Conservation (phyloP, 805 yeast species). For the Wilhelminamyces savonicus region DNA sequence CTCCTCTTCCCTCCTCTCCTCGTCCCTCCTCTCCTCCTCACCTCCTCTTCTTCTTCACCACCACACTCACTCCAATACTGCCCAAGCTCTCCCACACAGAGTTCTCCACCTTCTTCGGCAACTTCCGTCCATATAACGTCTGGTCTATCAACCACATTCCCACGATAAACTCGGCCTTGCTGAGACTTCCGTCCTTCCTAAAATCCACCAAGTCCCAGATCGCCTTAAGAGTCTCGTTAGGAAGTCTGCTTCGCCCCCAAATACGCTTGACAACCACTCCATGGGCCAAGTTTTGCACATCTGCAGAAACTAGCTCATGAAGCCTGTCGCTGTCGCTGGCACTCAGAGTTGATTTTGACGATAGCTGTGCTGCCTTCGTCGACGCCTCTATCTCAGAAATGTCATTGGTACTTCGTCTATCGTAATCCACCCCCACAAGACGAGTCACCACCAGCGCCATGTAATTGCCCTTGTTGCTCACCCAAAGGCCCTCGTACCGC, state of each 20-base stretch:
- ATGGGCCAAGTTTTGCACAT: slow-evolving; percentile 33
- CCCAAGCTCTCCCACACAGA: slow-evolving; percentile 79
- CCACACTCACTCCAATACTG: slow-evolving; percentile 36
- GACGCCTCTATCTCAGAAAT: slow-evolving; percentile 9
- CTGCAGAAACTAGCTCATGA: slow-evolving; percentile 24
- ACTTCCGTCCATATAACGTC: slow-evolving; percentile 85
- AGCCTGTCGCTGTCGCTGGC: slow-evolving; percentile 18
- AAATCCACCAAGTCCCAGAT: slow-evolving; percentile 71
- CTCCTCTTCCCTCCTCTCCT: no score
- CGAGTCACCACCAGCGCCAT: slow-evolving; percentile 31
- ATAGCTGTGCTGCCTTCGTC: slow-evolving; percentile 28
- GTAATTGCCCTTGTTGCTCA: slow-evolving; percentile 70
- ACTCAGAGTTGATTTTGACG: slow-evolving; percentile 17
- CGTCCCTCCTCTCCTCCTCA: no score
- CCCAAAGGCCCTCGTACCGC: slow-evolving; percentile 93
- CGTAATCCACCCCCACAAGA: slow-evolving; percentile 24
- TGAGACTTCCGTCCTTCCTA: slow-evolving; percentile 65
- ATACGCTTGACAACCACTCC: slow-evolving; percentile 68
- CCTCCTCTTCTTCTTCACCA: slow-evolving; percentile 32
- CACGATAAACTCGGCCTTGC: slow-evolving; percentile 78
- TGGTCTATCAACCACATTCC: slow-evolving; percentile 99
- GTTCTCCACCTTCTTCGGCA: slow-evolving; percentile 64
- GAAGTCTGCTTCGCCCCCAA: slow-evolving; percentile 75
- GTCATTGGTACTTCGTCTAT: slow-evolving; percentile 3
- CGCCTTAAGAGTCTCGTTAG: slow-evolving; percentile 47